A percentile compares a stretch with the other conserved stretches of the same genome.
phyloP scores from a whole-genome alignment of 225 moss, liverwort and hornwort genomes.

The Anthoceros angustus region DNA sequence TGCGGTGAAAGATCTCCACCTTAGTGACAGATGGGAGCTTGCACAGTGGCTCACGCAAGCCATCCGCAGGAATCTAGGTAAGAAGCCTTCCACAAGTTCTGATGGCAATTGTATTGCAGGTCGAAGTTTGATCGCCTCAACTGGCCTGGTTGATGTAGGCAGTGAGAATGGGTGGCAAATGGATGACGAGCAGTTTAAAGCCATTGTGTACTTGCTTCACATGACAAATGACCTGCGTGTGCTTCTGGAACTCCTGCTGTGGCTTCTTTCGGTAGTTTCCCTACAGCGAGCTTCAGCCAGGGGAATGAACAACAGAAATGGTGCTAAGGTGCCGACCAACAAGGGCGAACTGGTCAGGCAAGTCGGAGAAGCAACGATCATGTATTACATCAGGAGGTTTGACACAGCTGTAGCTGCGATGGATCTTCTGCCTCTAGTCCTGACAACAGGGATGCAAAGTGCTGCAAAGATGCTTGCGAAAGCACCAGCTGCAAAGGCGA shows the following conservation, averaged over 20 bases:
- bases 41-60: constrained; percentile 60
- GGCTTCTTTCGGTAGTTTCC: constrained; percentile 73
- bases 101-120: constrained; percentile 23
- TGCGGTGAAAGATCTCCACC: constrained; percentile 44
- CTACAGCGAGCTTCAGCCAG: constrained; percentile 34
- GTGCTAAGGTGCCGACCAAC: constrained; percentile 40
- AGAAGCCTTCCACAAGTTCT: constrained; percentile 23
- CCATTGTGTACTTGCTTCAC: constrained; percentile 65
- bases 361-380: constrained; percentile 63
- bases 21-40: constrained; percentile 56
- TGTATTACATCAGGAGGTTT: constrained; percentile 80
- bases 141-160: constrained; percentile 7
- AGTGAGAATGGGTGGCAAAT: constrained; percentile 40
- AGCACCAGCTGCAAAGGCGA: constrained; percentile 78
- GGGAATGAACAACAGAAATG: constrained; percentile 50
- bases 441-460: constrained; percentile 87
- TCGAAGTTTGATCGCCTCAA: constrained; percentile 19
- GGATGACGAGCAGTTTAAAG: constrained; percentile 66
- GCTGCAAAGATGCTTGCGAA: constrained; percentile 74
- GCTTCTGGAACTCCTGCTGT: constrained; percentile 61
- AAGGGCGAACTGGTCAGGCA: constrained; percentile 53
- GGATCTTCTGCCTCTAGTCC: constrained; percentile 88
- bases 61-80: constrained; percentile 50
- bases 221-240: constrained; percentile 63
- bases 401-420: constrained; percentile 78